Base-by-base conservation (phyloP, 2,329 filamentous ascomycete genomes). In the Hypoxylon sp. region DNA sequence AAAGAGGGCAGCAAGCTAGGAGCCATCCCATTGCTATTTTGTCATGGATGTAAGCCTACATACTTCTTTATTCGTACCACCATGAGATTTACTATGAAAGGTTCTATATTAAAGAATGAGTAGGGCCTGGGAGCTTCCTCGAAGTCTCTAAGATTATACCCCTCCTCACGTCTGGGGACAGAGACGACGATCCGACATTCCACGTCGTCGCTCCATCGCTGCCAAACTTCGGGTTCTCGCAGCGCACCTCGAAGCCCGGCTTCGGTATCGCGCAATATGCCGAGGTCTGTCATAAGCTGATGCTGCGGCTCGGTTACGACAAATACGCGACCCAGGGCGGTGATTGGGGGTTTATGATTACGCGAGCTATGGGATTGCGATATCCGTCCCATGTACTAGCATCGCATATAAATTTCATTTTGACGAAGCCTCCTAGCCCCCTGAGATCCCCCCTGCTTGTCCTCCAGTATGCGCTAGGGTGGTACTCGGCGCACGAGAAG, bases 301-400 rank as follows among this genome's bases (percentile, higher is more conserved):
- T 91, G 89, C 77, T 83, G 11, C 79, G 82, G 2, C 82, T 91
- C 3, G 87, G 87, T 0, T 91, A 91, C 75, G 64, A 82, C 0
- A 79, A 86, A 75, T 91, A 89, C 67, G 82, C 79, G 3, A 82
- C 81, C 1, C 85, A 90, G 78, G 89, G 87, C 58, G 91, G 91
- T 34, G 90, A 93, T 74, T 92, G 89, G 89, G 91, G 90, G 11
- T 89, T 84, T 76, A 81, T 83, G 71, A 85, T 93, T 69, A 90
- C 89, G 1, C 85, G 90, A 1, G 77, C 83, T 5, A 86, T 93
- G 64, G 86, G 86, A 0, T 72, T 84, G 1, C 77, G 84, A 2
- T 92, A 90, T 71, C 87, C 89, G 0, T 66, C 83, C 2, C 78
- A 84, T 63, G 83, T 85, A 63, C 80, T 84, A 65, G 87, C 86